A percentile compares a stretch with the other conserved stretches of the same genome.
phyloP scores from a whole-genome alignment of 1,284 basidiomycete species.

The Cystobasidium slooffiae region DNA sequence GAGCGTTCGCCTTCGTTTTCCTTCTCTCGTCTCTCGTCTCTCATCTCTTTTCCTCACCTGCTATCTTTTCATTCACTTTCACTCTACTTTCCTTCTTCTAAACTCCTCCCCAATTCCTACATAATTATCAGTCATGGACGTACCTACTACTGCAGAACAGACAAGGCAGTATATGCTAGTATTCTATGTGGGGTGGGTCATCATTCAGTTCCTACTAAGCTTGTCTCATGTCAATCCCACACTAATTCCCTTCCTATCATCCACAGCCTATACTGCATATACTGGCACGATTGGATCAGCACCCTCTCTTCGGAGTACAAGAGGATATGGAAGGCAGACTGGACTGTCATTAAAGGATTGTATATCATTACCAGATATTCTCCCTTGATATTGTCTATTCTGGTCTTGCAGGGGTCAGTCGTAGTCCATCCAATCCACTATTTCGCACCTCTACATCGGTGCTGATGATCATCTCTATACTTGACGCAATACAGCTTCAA shows the following conservation, averaged over 20 bases:
- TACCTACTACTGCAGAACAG: slow-evolving; percentile 8
- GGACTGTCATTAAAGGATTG: slow-evolving; percentile 1
- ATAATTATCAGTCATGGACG: background rate
- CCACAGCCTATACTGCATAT: slow-evolving; percentile 8
- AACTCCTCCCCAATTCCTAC: too few species aligned
- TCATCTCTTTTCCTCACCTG: too few species aligned
- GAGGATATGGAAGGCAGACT: slow-evolving; percentile 16
- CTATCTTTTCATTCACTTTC: background rate
- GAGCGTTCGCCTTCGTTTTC: too few species aligned
- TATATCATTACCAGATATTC: background rate
- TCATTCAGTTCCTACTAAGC: too few species aligned
- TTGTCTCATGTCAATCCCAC: background rate
- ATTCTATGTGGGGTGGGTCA: slow-evolving; percentile 1
- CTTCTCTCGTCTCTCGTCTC: too few species aligned
- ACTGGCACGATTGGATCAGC: slow-evolving; percentile 17
- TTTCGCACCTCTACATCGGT: too few species aligned
- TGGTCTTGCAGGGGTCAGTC: background rate
- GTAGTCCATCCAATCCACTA: too few species aligned
- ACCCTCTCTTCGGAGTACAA: slow-evolving; percentile 1
- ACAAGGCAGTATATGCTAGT: slow-evolving; percentile 6
- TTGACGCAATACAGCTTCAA: background rate
- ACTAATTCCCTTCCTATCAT: background rate
- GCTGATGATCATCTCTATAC: too few species aligned
- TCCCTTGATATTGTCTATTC: background rate
- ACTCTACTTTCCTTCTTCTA: background rate